Conservation (phyloP, 2,329 filamentous ascomycete genomes). For the Cercospora sp. region DNA sequence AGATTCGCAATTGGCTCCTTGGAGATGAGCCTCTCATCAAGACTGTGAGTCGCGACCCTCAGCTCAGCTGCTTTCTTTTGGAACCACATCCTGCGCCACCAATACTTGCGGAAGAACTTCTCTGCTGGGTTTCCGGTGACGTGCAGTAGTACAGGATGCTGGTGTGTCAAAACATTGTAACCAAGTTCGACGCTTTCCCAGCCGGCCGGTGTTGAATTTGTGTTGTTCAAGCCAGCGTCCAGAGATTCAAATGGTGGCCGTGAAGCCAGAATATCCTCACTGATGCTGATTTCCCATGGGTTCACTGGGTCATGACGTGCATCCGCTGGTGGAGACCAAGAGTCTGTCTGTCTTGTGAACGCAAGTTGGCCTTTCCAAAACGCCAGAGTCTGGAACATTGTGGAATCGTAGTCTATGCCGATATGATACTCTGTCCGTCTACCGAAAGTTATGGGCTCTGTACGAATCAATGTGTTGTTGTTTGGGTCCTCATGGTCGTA, state of each 20-base stretch:
- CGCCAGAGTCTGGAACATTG: slow-evolving; percentile 33
- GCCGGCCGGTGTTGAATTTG: neutral
- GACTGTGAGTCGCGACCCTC: slow-evolving; percentile 23
- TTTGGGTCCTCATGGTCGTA: slow-evolving; percentile 37
- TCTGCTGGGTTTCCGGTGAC: slow-evolving; percentile 32
- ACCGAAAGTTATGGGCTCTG: slow-evolving; percentile 30
- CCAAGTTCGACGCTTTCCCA: slow-evolving; percentile 27
- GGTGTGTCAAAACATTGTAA: slow-evolving; percentile 34
- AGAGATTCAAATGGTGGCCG: slow-evolving; percentile 29
- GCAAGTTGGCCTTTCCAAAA: slow-evolving; percentile 35
- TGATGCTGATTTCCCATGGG: slow-evolving; percentile 26
- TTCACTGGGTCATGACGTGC: slow-evolving; percentile 15
- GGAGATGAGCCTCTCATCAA: slow-evolving; percentile 24
- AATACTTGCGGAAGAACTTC: slow-evolving; percentile 32
- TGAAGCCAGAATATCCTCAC: slow-evolving; percentile 30
- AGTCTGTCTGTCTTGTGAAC: slow-evolving; percentile 42
- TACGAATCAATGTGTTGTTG: slow-evolving; percentile 40
- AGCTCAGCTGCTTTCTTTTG: slow-evolving; percentile 31
- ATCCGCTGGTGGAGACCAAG: slow-evolving; percentile 20
- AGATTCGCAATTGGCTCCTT: slow-evolving; percentile 28
- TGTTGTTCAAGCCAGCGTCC: slow-evolving; percentile 8
- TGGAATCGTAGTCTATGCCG: slow-evolving; percentile 27
- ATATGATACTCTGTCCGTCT: slow-evolving; percentile 29
- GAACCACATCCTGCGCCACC: slow-evolving; percentile 39
- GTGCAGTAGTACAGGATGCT: slow-evolving; percentile 32